These are phyloP conservation scores for Hirsutella rhossiliensis DNA, from an alignment of 2,329 filamentous ascomycete species.

Conservation along the genomic window DNA sequence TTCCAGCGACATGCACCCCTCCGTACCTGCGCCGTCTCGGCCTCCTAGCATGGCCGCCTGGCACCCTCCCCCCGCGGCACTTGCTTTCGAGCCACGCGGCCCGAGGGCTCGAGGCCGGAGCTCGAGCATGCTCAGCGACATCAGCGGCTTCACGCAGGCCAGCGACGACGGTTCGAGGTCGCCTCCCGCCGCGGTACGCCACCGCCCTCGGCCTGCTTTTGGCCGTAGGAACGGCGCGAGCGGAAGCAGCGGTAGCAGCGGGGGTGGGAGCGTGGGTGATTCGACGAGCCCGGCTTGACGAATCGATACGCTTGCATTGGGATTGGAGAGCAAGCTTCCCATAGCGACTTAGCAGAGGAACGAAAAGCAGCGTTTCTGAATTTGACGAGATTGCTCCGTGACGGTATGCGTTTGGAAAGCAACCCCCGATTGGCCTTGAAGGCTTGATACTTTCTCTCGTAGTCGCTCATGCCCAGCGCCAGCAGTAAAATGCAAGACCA, in stretches of 20 bases:
- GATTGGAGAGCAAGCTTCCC: not conserved
- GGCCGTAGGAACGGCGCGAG: conserved; percentile 14
- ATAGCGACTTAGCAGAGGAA: conserved; percentile 1
- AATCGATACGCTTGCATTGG: not conserved
- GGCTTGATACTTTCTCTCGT: too few relatives aligned
- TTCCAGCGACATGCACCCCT: conserved; percentile 19
- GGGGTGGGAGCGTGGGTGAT: conserved; percentile 37
- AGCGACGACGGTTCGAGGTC: conserved; percentile 35
- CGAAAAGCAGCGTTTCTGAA: not conserved
- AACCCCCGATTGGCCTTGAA: not conserved
- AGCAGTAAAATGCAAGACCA: too few relatives aligned
- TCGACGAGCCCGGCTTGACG: conserved; percentile 33
- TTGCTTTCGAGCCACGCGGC: conserved; percentile 20
- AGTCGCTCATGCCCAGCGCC: too few relatives aligned
- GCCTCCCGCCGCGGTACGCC: conserved; percentile 4
- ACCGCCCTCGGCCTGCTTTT: conserved; percentile 2
- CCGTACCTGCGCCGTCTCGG: conserved; percentile 16
- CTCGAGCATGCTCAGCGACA: conserved; percentile 54
- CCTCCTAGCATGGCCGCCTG: conserved; percentile 19
- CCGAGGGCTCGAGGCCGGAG: conserved; percentile 42
- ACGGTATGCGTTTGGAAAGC: not conserved
- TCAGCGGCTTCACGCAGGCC: conserved; percentile 55
- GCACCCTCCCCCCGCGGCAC: conserved; percentile 25
- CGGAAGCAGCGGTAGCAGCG: conserved; percentile 32
- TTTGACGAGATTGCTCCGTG: not conserved